These are phyloP conservation scores for Xylaria grammica DNA, from an alignment of 495 filamentous ascomycete genomes.

Conservation along the genomic window DNA sequence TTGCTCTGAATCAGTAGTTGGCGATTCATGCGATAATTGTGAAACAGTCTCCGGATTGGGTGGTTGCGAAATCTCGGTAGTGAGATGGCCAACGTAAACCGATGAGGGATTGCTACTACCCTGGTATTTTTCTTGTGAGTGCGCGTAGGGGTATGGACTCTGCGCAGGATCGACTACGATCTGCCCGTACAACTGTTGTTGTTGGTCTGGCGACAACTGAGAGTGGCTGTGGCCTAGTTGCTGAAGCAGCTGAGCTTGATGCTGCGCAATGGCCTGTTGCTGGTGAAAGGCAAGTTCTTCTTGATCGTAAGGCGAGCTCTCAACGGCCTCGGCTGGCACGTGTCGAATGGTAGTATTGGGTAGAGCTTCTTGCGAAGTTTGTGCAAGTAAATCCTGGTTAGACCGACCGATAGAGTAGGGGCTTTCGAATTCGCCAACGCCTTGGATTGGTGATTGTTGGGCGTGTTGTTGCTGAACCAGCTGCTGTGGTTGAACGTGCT, in stretches of 20 bases:
- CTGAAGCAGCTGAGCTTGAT: constrained; percentile 45
- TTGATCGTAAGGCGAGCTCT: constrained; percentile 45
- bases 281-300: constrained; percentile 48
- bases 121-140: constrained; percentile 45
- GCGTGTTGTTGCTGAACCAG: constrained; percentile 7
- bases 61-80: constrained; percentile 43
- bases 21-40: constrained; percentile 68
- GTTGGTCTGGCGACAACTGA: constrained; percentile 32
- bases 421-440: constrained; percentile 47
- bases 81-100: constrained; percentile 42
- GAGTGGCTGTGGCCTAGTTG: constrained; percentile 31
- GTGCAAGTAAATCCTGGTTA: constrained; percentile 46
- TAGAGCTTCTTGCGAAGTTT: constrained; percentile 42
- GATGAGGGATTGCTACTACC: constrained; percentile 36
- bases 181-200: constrained; percentile 43
- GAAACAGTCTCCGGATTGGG: constrained; percentile 59
- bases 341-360: constrained; percentile 51
- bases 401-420: constrained; percentile 39
- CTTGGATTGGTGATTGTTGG: constrained; percentile 48
- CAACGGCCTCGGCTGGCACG: constrained; percentile 37
- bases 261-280: constrained; percentile 44
- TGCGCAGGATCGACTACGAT: constrained; percentile 38
- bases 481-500: background rate
- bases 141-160: constrained; percentile 41
- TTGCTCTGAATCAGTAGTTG: constrained; percentile 48